Evolutionary conservation across 345 rosid genomes (phyloP), one percentile per base, ranked within the genome.

Genomic region (Erucastrum elatum): DNA sequence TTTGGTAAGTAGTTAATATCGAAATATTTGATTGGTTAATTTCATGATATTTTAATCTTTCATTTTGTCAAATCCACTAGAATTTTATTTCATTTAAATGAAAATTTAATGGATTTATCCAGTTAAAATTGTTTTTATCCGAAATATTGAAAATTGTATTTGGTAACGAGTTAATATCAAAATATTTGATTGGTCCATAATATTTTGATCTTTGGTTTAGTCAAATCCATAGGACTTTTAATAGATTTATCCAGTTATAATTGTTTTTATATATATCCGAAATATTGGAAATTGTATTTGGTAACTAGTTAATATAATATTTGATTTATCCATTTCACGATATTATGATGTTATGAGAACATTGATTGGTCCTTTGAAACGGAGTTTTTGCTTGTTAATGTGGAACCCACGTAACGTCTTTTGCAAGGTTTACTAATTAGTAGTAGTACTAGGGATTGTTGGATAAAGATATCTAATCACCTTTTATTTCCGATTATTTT

Each of bases 11-110:
- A 41, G n/a, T n/a, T 51, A 51, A n/a, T 61, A 44, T 30, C 41
- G 64, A 34, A 11, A 51, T 77, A 77, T 77, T 53, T 39, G 44
- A 53, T 63, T 53, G 75, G 44, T 37, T 8, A 9, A 11, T 77
- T 69, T 10, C 37, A 49, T 8, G 1, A 61, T 31, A 16, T 69
- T 56, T 39, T 4, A 60, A 70, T 77, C 30, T 53, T 41, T 9
- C 17, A 21, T 12, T n/a, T 51, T 4, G 56, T 51, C 56, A 59
- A 2, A 12, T 63, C 61, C 25, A 73, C 67, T 25, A 51, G 17
- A n/a, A 41, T 21, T 12, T 44, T 49, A 17, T 30, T 33, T 33
- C 37, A 49, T 39, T 4, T 16, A 6, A 59, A 68, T 37, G 1
- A 4, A 25, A 44, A 8, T 37, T 0, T 29, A 29, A 31, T 29